Evolutionary conservation across 2,329 filamentous ascomycete species (phyloP).

Genomic region (Tolypocladium ovalisporum): DNA sequence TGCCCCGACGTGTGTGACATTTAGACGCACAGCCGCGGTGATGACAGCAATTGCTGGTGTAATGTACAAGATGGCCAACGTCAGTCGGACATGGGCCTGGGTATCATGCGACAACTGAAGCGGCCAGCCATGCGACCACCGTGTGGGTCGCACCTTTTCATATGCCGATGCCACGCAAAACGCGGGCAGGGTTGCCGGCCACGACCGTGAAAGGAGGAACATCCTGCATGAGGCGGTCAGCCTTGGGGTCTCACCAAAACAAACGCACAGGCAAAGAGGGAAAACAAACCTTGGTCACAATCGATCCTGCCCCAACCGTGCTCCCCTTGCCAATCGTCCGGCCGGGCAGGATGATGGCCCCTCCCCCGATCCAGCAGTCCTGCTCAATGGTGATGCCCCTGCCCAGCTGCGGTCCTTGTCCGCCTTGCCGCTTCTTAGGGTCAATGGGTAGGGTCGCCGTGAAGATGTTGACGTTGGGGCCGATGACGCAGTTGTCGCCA

Average conservation of each 20-base stretch:
- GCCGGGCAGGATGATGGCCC: conserved; percentile 66
- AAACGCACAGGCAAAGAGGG: background rate
- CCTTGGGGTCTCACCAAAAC: background rate
- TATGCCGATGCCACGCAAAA: conserved; percentile 33
- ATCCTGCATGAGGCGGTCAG: conserved; percentile 27
- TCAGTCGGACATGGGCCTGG: conserved; percentile 6
- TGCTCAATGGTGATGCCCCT: conserved; percentile 69
- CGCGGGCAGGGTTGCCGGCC: conserved; percentile 57
- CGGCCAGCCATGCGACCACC: conserved; percentile 1
- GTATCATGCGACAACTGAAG: conserved; percentile 17
- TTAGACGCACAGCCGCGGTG: background rate
- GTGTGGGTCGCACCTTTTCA: conserved; percentile 11
- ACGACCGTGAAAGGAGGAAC: conserved; percentile 59
- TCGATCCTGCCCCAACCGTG: conserved; percentile 71
- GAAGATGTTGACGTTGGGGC: conserved; percentile 78
- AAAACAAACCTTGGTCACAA: conserved; percentile 64
- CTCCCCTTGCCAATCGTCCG: conserved; percentile 70
- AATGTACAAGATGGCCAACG: conserved; percentile 10
- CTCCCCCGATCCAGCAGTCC: conserved; percentile 74
- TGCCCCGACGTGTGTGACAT: background rate
- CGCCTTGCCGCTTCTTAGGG: conserved; percentile 61
- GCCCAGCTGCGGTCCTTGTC: conserved; percentile 59
- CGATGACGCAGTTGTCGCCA: conserved; percentile 65
- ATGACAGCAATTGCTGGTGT: background rate
- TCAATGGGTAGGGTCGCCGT: conserved; percentile 65